Base-by-base conservation (phyloP, 2,329 filamentous ascomycete genomes). In the Fusarium lateritium region DNA sequence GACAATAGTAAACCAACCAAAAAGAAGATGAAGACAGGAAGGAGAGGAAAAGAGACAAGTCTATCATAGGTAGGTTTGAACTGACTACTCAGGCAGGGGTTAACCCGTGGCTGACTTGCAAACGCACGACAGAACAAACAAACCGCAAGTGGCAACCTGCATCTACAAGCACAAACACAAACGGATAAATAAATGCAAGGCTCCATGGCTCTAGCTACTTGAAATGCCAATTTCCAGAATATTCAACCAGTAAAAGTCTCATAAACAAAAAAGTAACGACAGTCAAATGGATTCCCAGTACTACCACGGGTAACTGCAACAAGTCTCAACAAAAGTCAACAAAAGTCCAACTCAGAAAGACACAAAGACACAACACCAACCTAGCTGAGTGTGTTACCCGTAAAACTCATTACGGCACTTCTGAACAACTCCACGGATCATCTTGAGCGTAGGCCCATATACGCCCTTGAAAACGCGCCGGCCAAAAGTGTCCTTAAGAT, bases 401-500 rank as follows among this genome's bases (percentile, higher is more conserved):
- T 17, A 15, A 26, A 24, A 13, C 40, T 43, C 40, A 15, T 43
- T 11, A 34, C n/a, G 11, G 15, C 43, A 60, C 17, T 24, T 13
- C 26, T 26, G 24, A 11, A 26, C 56, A 53, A 55, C 50, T 17
- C 17, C n/a, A 26, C 47, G 26, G n/a, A 60, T 55, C 34, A 39
- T 47, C 40, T 55, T 28, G 8, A 60, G 42, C 11, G 42, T 36
- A 17, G 22, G 19, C 6, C 19, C 34, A 17, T 42, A 49, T 13
- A 60, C 26, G 3, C 56, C 50, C 15, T 43, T 22, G 17, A 46
- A 60, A 42, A 60, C 28, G 22, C 34, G 42, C 17, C 22, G 33
- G 26, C 56, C 56, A 21, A 60, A 47, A 2, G 42, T 33, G 26
- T 34, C 36, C 52, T 49, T 55, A 26, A 55, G 19, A 39, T 28